Evolutionary conservation across 2,329 filamentous ascomycete genomes (phyloP).

Genomic region (Colletotrichum sublineola): DNA sequence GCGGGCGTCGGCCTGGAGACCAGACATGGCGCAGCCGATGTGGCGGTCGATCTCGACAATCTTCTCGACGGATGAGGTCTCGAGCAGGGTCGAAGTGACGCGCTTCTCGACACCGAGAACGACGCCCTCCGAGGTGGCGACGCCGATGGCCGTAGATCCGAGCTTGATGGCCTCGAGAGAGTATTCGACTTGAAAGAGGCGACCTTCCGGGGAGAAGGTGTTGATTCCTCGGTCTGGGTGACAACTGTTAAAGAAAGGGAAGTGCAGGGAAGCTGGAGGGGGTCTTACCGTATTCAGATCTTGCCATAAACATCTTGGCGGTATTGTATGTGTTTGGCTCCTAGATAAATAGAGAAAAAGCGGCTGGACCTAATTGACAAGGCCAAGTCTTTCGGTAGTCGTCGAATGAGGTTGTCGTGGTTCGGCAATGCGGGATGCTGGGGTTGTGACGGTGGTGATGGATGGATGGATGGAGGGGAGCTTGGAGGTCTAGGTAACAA

Average conservation of each 20-base stretch:
- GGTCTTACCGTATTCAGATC: constrained; percentile 96
- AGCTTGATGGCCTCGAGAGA: constrained; percentile 99
- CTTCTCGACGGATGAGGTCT: constrained; percentile 98
- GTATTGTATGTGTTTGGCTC: constrained; percentile 50
- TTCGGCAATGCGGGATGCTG: constrained; percentile 23
- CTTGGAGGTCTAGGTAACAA: constrained; percentile 40
- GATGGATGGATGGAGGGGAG: constrained; percentile 33
- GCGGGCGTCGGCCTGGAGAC: constrained; percentile 95
- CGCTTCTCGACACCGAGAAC: constrained; percentile 99
- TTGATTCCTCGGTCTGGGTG: constrained; percentile 40
- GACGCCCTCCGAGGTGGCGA: constrained; percentile 94
- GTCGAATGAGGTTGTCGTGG: constrained; percentile 26
- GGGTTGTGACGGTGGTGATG: constrained; percentile 16
- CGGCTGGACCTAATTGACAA: not conserved
- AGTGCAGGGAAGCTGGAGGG: constrained; percentile 40
- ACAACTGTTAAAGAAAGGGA: constrained; percentile 41
- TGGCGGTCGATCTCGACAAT: constrained; percentile 99
- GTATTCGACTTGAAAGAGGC: constrained; percentile 99
- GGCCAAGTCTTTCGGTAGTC: constrained; percentile 10
- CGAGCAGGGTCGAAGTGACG: constrained; percentile 95
- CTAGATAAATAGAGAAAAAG: constrained; percentile 9
- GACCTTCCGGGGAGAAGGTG: constrained; percentile 99
- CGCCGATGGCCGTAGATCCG: constrained; percentile 96
- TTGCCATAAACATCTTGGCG: constrained; percentile 97
- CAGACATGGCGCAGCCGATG: constrained; percentile 99